A percentile compares a stretch with the other conserved stretches of the same genome.
Conservation (phyloP, 495 filamentous ascomycete genomes). For the Aspergillus mulundensis region DNA sequence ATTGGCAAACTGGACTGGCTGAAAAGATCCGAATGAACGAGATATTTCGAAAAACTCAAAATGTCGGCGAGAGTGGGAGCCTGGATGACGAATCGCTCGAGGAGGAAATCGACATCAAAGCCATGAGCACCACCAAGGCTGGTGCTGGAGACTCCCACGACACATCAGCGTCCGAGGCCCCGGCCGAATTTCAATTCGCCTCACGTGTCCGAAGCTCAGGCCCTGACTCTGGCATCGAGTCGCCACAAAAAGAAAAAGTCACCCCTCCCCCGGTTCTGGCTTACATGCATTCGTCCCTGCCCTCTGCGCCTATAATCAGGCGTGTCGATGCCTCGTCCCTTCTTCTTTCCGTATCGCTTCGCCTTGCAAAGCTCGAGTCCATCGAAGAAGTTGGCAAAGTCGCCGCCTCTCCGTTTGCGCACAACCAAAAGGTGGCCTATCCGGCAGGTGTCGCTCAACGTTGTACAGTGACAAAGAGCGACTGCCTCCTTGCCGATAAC, state of each 20-base stretch:
- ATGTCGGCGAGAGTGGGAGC: slow-evolving; percentile 33
- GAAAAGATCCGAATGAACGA: slow-evolving; percentile 70
- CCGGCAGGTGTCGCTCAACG: slow-evolving; percentile 69
- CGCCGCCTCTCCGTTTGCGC: slow-evolving; percentile 64
- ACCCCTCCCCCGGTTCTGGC: slow-evolving; percentile 68
- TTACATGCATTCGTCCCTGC: slow-evolving; percentile 62
- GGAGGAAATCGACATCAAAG: slow-evolving; percentile 59
- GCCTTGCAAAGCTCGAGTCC: slow-evolving; percentile 72
- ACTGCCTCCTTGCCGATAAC: slow-evolving; percentile 78
- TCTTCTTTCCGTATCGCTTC: slow-evolving; percentile 75
- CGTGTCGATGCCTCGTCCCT: slow-evolving; percentile 83
- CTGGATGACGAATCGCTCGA: slow-evolving; percentile 45
- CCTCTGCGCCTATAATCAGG: slow-evolving; percentile 60
- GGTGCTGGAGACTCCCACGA: slow-evolving; percentile 17
- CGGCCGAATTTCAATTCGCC: slow-evolving; percentile 32
- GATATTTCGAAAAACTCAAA: slow-evolving; percentile 49
- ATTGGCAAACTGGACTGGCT: slow-evolving; percentile 78
- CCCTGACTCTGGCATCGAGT: slow-evolving; percentile 13
- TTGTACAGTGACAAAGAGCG: slow-evolving; percentile 68
- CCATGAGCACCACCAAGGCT: slow-evolving; percentile 54
- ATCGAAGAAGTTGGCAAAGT: slow-evolving; percentile 59
- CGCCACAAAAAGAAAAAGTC: slow-evolving; percentile 23
- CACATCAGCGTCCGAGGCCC: not conserved
- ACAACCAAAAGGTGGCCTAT: slow-evolving; percentile 73
- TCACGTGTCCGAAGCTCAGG: slow-evolving; percentile 36